Conservation (phyloP, 2,329 filamentous ascomycete species). For the Talaromyces sp. region DNA sequence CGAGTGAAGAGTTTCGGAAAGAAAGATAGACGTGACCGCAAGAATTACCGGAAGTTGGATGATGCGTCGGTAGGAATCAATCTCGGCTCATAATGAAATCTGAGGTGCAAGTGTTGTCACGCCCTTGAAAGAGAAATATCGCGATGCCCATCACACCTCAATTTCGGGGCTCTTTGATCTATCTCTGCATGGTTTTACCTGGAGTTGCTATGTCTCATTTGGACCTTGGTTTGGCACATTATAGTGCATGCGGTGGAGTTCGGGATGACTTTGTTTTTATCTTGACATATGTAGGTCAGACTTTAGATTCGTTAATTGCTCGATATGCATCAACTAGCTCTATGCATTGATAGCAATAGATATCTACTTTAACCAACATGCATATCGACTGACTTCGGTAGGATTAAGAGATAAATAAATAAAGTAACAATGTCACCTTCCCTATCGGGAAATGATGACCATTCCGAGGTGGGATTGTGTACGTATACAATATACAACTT, state of each 20-base stretch:
- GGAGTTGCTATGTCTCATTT: no score
- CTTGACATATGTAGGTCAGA: neutral
- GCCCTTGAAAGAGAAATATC: neutral
- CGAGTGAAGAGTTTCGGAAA: neutral
- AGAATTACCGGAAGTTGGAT: neutral
- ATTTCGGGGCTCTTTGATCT: neutral
- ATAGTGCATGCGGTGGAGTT: no score
- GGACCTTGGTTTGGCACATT: no score
- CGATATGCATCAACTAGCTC: neutral
- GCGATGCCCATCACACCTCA: neutral
- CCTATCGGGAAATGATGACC: conserved; percentile 5
- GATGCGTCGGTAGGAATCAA: neutral
- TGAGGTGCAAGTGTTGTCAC: no score
- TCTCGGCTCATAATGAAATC: neutral
- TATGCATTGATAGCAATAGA: neutral
- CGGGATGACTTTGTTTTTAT: no score
- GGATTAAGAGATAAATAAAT: neutral
- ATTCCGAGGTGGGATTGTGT: conserved; percentile 2
- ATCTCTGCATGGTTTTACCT: neutral
- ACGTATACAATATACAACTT: neutral
- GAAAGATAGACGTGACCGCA: neutral
- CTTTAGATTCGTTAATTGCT: neutral
- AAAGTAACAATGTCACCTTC: conserved; percentile 6
- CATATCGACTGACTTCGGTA: neutral
- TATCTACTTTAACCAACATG: neutral